Base-by-base conservation (phyloP, 1,139 yeast genomes). In the Kazachstania sp. region DNA sequence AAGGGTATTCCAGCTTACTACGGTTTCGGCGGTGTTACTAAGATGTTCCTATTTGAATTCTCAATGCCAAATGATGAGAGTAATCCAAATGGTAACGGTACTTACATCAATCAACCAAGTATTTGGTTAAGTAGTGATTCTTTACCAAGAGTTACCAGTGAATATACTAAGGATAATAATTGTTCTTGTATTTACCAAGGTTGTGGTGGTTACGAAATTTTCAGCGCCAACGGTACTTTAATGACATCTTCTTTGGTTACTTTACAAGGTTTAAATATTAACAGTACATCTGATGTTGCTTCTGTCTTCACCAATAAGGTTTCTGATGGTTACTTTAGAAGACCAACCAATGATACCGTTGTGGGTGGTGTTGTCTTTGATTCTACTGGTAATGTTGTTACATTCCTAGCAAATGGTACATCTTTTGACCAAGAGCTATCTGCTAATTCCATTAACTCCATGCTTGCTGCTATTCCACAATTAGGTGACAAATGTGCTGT, bases 121-220 rank as follows among this genome's bases (percentile, higher is more conserved):
- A 77, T 83, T 56, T 83, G 90, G 63, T 71, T 83, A 57, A 70
- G 83, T 63, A 83, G 83, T 63, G 85, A 86, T 47, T 77, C 80
- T 65, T 79, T 83, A 60, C 85, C 90, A 65, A 79, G 92, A 74
- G 38, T 41, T 6, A 82, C 88, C 48, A 72, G 84, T 45, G 88
- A 83, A 68, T 83, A 83, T 65, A 76, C 78, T 49, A 73, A 77
- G 43, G 74, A 74, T 54, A 65, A 72, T 45, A 70, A 75, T 55
- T 83, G 88, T 66, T 81, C 88, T 29, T 81, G 88, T 63, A 82
- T 90, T 88, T 68, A 72, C 39, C 71, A 82, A 45, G 88, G 88
- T 15, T 82, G 90, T 69, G 90, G 92, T 66, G 90, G 82, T 67
- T 79, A 81, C 64, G 88, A 83, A 68, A 76, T 83, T 60, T 83